Evolutionary conservation across 768 basidiomycete species (phyloP).

Genomic region (Podaxis sp.): DNA sequence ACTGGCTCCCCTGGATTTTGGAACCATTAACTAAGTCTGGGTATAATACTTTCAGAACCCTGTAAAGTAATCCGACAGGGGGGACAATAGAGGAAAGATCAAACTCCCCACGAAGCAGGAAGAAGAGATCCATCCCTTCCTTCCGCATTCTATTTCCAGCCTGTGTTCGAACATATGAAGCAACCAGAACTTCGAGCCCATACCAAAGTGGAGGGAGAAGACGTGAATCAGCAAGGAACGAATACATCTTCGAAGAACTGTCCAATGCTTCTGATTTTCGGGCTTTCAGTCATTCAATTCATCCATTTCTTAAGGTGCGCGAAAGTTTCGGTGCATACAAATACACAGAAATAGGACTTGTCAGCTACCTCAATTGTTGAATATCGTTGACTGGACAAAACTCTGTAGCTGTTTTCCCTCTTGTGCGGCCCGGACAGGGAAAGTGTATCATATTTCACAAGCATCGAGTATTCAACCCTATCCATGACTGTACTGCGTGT

Average conservation of each 20-base stretch:
- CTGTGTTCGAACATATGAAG: background rate
- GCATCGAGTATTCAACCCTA: background rate
- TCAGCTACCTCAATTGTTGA: background rate
- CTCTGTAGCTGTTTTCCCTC: background rate
- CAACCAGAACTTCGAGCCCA: background rate
- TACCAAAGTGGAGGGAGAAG: background rate
- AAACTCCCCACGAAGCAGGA: background rate
- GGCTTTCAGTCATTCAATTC: conserved; percentile 7
- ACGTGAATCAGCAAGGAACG: conserved; percentile 7
- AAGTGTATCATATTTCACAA: background rate
- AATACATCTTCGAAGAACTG: conserved; percentile 7
- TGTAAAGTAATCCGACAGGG: background rate
- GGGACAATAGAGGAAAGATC: background rate
- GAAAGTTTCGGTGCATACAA: background rate
- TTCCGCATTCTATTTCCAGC: background rate
- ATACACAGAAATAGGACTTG: background rate
- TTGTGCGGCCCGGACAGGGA: background rate
- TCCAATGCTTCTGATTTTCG: conserved; percentile 11
- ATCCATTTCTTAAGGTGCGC: background rate
- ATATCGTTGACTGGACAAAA: background rate
- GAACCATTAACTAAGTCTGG: background rate
- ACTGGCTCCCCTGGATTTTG: conserved; percentile 5
- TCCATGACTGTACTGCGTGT: background rate
- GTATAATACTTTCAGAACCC: background rate
- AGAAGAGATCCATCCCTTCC: background rate